Evolutionary conservation across 345 rosid species (phyloP), one percentile per base, ranked within the genome.

Genomic region (Gossypium stocksii): DNA sequence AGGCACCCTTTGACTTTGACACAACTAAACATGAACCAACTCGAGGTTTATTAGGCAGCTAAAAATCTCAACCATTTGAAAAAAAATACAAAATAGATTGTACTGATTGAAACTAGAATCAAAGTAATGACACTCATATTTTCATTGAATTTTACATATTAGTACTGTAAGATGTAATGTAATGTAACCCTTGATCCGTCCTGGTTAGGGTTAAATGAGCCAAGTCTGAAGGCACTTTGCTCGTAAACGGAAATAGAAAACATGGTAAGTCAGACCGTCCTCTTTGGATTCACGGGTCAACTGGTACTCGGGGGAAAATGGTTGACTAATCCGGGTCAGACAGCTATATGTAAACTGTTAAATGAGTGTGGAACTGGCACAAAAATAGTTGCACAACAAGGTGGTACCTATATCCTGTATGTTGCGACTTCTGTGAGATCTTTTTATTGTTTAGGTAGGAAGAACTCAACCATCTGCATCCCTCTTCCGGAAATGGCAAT

Each of bases 401-500:
- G 82, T 73, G 23, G 16, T 53, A 7, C n/a, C 70, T 44, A 59
- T 53, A 67, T 68, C 23, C 65, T 44, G 53, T 46, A 67, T 68
- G 25, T 22, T 9, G 56, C 70, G 43, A 61, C 63, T 56, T 74
- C 76, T 72, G 38, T 20, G 17, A 38, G 65, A 19, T 14, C 23
- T 11, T 66, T 64, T 64, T 25, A 74, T 7, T n/a, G n/a, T 34
- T 0, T 43, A 58, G 62, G 72, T 14, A 76, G 45, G 27, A 73
- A 79, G 80, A 94, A 92, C 66, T 91, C 90, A 4, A 93, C 82
- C 85, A 86, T 87, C 82, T 91, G 98, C 91, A 93, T 90, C 52
- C 99, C 98, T 64, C 99, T 91, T 77, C 99, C 98, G 57, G 92
- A 92, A 62, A 93, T 92, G 25, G 83, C 89, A 73, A 95, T 91